These are phyloP conservation scores for Mortierella sp. DNA, from an alignment of 371 early-diverging fungal genomes.

Conservation along the genomic window DNA sequence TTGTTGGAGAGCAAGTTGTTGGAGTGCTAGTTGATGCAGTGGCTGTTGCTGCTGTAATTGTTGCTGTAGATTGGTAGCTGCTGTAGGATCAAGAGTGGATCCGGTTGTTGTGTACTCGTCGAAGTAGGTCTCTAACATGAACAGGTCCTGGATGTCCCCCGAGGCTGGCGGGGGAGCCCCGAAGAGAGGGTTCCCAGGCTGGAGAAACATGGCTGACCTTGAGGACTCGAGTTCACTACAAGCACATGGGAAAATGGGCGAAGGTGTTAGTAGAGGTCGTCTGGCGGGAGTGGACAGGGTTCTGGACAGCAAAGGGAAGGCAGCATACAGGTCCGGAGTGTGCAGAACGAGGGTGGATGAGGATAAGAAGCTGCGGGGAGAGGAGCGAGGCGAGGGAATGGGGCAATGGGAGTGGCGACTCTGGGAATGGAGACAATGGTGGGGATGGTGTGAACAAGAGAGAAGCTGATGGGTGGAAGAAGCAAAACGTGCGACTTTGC, in stretches of 20 bases:
- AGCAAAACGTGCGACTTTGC: too few species aligned
- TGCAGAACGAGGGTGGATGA: too few species aligned
- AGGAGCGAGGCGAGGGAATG: slow-evolving; percentile 1
- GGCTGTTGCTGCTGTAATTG: slow-evolving; percentile 24
- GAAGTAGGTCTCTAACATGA: slow-evolving; percentile 55
- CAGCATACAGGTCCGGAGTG: not conserved
- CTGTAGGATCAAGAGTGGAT: slow-evolving; percentile 16
- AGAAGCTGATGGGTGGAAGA: too few species aligned
- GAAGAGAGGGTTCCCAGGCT: slow-evolving; percentile 44
- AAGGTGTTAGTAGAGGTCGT: not conserved
- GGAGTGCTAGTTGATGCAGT: not conserved
- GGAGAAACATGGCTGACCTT: slow-evolving; percentile 36
- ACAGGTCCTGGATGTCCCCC: slow-evolving; percentile 49
- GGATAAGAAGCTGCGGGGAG: not conserved
- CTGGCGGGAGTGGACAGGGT: too few species aligned
- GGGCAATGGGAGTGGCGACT: slow-evolving; percentile 5
- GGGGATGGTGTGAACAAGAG: too few species aligned
- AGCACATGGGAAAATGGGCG: not conserved
- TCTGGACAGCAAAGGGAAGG: too few species aligned
- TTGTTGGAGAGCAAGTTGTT: slow-evolving; percentile 15
- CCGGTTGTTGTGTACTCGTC: slow-evolving; percentile 53
- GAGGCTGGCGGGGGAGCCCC: slow-evolving; percentile 33
- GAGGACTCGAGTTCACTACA: not conserved
- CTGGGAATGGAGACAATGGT: too few species aligned
- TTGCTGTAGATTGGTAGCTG: slow-evolving; percentile 24